Conservation (phyloP, 192 early-diverging fungal species). For the Mortierella alpina region DNA sequence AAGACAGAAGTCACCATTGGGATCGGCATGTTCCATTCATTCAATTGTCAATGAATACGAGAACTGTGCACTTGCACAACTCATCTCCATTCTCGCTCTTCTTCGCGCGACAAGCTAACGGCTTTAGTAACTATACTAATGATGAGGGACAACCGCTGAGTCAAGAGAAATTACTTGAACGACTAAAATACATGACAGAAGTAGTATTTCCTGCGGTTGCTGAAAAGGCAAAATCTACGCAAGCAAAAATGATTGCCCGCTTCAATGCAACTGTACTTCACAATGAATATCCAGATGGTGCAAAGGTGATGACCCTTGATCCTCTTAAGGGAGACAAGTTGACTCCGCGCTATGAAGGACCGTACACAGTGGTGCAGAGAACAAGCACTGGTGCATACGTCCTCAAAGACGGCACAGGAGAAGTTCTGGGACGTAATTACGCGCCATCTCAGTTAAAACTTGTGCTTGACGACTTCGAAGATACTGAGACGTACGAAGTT, state of each 20-base stretch:
- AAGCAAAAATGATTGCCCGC: slow-evolving; percentile 23
- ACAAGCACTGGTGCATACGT: slow-evolving; percentile 32
- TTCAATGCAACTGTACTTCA: slow-evolving; percentile 18
- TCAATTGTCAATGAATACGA: slow-evolving; percentile 53
- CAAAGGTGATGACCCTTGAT: slow-evolving; percentile 24
- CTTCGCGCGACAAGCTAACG: slow-evolving; percentile 53
- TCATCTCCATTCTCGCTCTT: slow-evolving; percentile 58
- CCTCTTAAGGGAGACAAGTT: slow-evolving; percentile 10
- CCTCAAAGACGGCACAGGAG: slow-evolving; percentile 29
- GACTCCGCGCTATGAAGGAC: slow-evolving; percentile 31
- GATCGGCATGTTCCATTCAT: slow-evolving; percentile 44
- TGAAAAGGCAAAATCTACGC: slow-evolving; percentile 3
- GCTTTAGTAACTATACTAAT: slow-evolving; percentile 3
- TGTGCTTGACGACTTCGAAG: slow-evolving; percentile 14
- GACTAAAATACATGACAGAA: slow-evolving; percentile 34
- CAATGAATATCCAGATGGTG: slow-evolving; percentile 26
- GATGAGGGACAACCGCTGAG: slow-evolving; percentile 4
- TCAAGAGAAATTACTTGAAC: slow-evolving; percentile 20
- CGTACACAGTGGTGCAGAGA: slow-evolving; percentile 22
- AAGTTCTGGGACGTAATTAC: slow-evolving; percentile 21
- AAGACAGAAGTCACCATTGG: slow-evolving; percentile 34
- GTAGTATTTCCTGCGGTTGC: slow-evolving; percentile 29
- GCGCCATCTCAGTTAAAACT: slow-evolving; percentile 24
- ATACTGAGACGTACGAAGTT: slow-evolving; percentile 30
- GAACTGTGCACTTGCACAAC: slow-evolving; percentile 29